These are phyloP conservation scores for Amanita molliuscula DNA, from an alignment of 768 basidiomycete genomes.

Conservation along the genomic window DNA sequence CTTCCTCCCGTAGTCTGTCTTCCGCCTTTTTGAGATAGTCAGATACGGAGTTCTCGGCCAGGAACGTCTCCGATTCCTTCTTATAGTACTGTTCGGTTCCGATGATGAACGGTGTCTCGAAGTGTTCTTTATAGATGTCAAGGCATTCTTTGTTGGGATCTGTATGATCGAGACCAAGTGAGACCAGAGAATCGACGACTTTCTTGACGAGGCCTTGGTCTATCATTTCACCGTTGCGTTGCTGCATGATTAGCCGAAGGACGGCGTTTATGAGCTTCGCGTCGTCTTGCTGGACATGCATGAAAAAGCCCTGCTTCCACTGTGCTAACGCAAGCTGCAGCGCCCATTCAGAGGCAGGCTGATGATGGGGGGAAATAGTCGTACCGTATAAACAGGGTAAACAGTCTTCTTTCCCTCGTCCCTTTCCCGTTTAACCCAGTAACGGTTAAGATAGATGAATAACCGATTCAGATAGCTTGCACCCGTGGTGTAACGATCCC, in stretches of 20 bases:
- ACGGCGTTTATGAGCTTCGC: constrained; percentile 81
- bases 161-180: constrained; percentile 83
- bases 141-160: constrained; percentile 92
- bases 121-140: constrained; percentile 91
- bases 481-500: constrained; percentile 96
- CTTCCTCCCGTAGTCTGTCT: constrained; percentile 87
- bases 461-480: constrained; percentile 95
- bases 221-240: constrained; percentile 91
- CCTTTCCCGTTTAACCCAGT: constrained; percentile 98
- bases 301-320: constrained; percentile 92
- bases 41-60: constrained; percentile 85
- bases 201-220: constrained; percentile 96
- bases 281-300: constrained; percentile 71
- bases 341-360: constrained; percentile 1
- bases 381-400: constrained; percentile 91
- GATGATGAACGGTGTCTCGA: constrained; percentile 81
- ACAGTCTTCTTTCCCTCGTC: constrained; percentile 96
- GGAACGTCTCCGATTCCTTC: constrained; percentile 86
- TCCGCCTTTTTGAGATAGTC: constrained; percentile 98
- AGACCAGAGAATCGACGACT: constrained; percentile 96
- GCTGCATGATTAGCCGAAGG: constrained; percentile 80
- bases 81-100: constrained; percentile 92
- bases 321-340: constrained; percentile 83
- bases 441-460: constrained; percentile 96
- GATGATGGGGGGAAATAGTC: constrained; percentile 15